Conservation (phyloP, 2,329 filamentous ascomycete genomes). For the Macroventuria anomochaeta region DNA sequence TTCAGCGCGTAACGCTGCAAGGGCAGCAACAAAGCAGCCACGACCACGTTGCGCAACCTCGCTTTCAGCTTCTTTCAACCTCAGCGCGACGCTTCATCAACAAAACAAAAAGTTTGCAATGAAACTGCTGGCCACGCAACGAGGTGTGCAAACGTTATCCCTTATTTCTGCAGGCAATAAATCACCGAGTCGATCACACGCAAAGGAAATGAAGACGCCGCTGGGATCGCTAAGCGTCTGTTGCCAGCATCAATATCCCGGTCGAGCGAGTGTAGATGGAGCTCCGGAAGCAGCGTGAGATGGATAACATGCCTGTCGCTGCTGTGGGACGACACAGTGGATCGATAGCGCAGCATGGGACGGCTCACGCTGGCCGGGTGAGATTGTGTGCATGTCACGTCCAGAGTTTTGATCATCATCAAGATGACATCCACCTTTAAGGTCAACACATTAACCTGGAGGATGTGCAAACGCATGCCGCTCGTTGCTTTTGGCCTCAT, state of each 20-base stretch:
- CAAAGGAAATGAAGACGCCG: slow-evolving; percentile 15
- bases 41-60: slow-evolving; percentile 9
- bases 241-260: slow-evolving; percentile 7
- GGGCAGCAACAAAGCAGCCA: slow-evolving; percentile 3
- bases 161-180: slow-evolving; percentile 4
- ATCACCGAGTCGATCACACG: slow-evolving; percentile 15
- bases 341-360: slow-evolving; percentile 1
- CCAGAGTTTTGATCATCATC: slow-evolving; percentile 1
- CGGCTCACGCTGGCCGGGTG: background rate
- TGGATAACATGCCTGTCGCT: slow-evolving; percentile 14
- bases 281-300: slow-evolving; percentile 3
- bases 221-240: slow-evolving; percentile 10
- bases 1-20: slow-evolving; percentile 8
- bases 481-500: slow-evolving; percentile 13
- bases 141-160: slow-evolving; percentile 1
- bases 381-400: background rate
- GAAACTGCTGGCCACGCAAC: slow-evolving; percentile 1
- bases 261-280: slow-evolving; percentile 1
- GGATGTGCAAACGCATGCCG: slow-evolving; percentile 13
- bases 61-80: background rate
- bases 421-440: slow-evolving; percentile 3
- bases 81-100: background rate
- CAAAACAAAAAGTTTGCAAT: background rate
- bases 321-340: slow-evolving; percentile 8
- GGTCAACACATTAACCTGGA: slow-evolving; percentile 6